These are phyloP conservation scores for Trametes punicea DNA, from an alignment of 768 basidiomycete genomes.

Conservation along the genomic window DNA sequence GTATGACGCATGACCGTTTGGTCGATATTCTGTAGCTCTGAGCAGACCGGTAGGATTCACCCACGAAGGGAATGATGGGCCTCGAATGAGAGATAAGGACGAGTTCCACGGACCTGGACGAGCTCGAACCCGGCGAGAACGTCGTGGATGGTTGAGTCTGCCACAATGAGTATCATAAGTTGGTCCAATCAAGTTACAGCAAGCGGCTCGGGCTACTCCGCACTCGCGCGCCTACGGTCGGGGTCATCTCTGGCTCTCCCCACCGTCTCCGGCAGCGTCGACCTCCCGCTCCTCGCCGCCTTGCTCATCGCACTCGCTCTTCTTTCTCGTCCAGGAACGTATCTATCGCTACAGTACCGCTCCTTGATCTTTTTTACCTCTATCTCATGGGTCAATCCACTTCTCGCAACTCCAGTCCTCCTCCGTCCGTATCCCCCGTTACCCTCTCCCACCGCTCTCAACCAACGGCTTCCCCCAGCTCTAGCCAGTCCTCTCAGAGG, in stretches of 20 bases:
- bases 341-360: not conserved
- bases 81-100: too few relatives aligned
- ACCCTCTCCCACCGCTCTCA: constrained; percentile 4
- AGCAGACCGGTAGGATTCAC: too few relatives aligned
- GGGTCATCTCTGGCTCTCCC: not conserved
- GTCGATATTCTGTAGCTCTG: too few relatives aligned
- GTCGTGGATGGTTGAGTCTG: too few relatives aligned
- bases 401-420: constrained; percentile 17
- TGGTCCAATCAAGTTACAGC: too few relatives aligned
- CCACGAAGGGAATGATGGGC: too few relatives aligned
- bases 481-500: constrained; percentile 2
- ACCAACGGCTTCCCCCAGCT: not conserved
- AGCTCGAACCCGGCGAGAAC: too few relatives aligned
- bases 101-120: too few relatives aligned
- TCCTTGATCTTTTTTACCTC: constrained; percentile 14
- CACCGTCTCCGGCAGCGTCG: constrained; percentile 1
- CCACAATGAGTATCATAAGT: too few relatives aligned
- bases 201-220: too few relatives aligned
- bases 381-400: constrained; percentile 27
- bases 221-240: not conserved
- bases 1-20: too few relatives aligned
- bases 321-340: not conserved
- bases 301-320: not conserved
- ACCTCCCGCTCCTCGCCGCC: not conserved
- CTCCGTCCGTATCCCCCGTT: constrained; percentile 14